Evolutionary conservation across 73 alveolate species (phyloP).

Genomic region (Paraurostyla sp.): DNA sequence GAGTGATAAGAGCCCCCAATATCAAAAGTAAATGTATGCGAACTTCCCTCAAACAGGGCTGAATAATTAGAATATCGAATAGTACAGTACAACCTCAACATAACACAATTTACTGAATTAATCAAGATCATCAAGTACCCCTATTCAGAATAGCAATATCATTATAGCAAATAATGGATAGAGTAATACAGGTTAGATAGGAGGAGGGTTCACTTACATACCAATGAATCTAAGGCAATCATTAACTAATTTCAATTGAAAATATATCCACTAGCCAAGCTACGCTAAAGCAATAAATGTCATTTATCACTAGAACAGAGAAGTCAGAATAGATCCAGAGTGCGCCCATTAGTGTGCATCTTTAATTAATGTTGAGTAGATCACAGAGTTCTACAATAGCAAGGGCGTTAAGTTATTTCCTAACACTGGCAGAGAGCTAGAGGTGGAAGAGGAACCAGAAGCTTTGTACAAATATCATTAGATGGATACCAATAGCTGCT

Average conservation of each 20-base stretch:
- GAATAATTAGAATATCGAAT: not conserved
- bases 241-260: slow-evolving; percentile 15
- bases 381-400: not conserved
- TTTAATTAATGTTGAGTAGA: not conserved
- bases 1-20: too few relatives aligned
- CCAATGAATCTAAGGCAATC: not conserved
- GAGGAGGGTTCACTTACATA: not conserved
- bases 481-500: slow-evolving; percentile 33
- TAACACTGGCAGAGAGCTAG: slow-evolving; percentile 42
- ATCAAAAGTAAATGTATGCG: not conserved
- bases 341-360: not conserved
- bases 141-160: not conserved
- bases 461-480: slow-evolving; percentile 38
- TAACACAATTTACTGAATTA: not conserved
- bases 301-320: slow-evolving; percentile 31
- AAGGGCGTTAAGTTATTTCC: slow-evolving; percentile 49
- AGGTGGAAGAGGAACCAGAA: slow-evolving; percentile 58
- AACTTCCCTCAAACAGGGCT: not conserved
- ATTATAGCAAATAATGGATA: not conserved
- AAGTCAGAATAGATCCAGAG: slow-evolving; percentile 16
- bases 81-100: slow-evolving; percentile 15
- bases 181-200: not conserved
- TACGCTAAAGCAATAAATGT: slow-evolving; percentile 38
- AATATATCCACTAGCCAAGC: slow-evolving; percentile 46
- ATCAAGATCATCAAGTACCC: slow-evolving; percentile 45